Evolutionary conservation across 2,329 filamentous ascomycete species (phyloP).

Genomic region (Lithohypha guttulata): DNA sequence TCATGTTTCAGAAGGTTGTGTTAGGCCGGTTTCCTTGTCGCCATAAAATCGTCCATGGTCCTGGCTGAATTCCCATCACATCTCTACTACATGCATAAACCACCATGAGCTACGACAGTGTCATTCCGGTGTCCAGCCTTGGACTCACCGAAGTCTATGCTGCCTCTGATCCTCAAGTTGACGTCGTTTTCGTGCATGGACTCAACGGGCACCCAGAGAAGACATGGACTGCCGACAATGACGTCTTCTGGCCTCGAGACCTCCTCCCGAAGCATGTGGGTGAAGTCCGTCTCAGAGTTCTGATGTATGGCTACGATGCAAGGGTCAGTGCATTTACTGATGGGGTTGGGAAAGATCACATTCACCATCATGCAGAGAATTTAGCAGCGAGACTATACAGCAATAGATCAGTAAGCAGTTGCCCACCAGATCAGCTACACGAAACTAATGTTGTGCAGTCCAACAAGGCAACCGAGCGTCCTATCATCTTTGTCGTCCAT

Average conservation of each 20-base stretch:
- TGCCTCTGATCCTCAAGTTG: slow-evolving; percentile 30
- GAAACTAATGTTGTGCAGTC: slow-evolving; percentile 23
- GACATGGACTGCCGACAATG: slow-evolving; percentile 48
- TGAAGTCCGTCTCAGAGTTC: slow-evolving; percentile 48
- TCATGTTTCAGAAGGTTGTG: neutral
- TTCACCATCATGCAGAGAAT: slow-evolving; percentile 61
- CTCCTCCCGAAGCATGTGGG: slow-evolving; percentile 53
- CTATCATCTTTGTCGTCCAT: slow-evolving; percentile 68
- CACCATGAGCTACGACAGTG: slow-evolving; percentile 4
- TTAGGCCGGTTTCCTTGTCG: neutral
- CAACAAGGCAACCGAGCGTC: slow-evolving; percentile 43
- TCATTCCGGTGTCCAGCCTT: slow-evolving; percentile 15
- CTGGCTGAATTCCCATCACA: neutral
- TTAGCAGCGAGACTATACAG: slow-evolving; percentile 52
- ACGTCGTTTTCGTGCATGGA: slow-evolving; percentile 61
- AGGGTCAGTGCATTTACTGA: slow-evolving; percentile 44
- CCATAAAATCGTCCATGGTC: neutral
- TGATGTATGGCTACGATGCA: slow-evolving; percentile 67
- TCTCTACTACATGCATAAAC: neutral
- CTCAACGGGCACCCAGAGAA: slow-evolving; percentile 54
- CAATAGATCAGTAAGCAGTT: slow-evolving; percentile 41
- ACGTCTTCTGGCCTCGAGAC: slow-evolving; percentile 59
- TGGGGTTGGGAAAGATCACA: slow-evolving; percentile 52
- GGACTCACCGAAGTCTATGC: slow-evolving; percentile 34
- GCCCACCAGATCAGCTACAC: neutral